These are phyloP conservation scores for Setaria viridis DNA, from an alignment of 202 grass and related monocot species.

Conservation along the genomic window DNA sequence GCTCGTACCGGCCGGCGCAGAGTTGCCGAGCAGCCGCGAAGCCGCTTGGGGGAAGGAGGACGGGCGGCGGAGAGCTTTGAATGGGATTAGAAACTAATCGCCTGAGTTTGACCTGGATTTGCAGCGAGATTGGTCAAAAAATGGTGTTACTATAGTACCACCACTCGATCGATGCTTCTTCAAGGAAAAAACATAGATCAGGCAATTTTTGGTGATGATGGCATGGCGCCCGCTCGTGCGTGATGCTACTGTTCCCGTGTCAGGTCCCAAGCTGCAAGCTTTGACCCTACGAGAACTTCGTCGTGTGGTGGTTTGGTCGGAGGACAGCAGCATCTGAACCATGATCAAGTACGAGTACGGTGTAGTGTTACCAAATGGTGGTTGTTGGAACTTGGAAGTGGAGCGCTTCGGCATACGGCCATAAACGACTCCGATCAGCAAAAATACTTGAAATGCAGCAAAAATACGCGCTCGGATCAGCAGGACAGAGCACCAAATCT, in stretches of 20 bases:
- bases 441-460: too few relatives aligned
- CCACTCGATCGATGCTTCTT: background rate
- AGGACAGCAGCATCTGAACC: too few relatives aligned
- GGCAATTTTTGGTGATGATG: background rate
- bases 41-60: background rate
- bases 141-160: background rate
- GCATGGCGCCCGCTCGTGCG: background rate
- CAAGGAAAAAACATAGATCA: background rate
- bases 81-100: constrained; percentile 11
- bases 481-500: too few relatives aligned
- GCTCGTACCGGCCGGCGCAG: background rate
- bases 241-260: background rate
- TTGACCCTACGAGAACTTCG: background rate
- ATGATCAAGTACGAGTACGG: too few relatives aligned
- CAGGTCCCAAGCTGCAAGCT: background rate
- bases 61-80: constrained; percentile 11
- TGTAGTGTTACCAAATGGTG: too few relatives aligned
- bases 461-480: too few relatives aligned
- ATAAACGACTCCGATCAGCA: too few relatives aligned
- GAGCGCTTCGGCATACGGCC: too few relatives aligned
- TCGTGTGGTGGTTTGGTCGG: background rate
- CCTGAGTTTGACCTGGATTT: constrained; percentile 28
- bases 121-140: background rate
- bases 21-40: background rate
- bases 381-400: too few relatives aligned